These are phyloP conservation scores for Amanita molliuscula DNA, from an alignment of 768 basidiomycete species.

Conservation along the genomic window DNA sequence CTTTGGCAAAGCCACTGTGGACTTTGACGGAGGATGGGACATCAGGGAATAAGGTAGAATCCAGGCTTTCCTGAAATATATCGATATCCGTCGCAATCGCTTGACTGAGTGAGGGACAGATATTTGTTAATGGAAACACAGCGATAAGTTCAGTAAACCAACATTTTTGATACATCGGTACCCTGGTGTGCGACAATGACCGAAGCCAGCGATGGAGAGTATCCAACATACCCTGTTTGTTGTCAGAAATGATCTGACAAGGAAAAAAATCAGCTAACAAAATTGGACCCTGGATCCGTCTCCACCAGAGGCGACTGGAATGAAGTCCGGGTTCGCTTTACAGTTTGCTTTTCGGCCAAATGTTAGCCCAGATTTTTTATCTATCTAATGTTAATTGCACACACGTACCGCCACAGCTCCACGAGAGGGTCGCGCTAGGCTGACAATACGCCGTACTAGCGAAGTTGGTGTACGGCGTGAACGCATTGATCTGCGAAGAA, in stretches of 20 bases:
- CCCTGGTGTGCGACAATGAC: constrained; percentile 36
- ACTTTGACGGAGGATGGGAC: constrained; percentile 28
- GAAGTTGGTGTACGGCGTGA: constrained; percentile 36
- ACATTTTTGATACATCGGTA: constrained; percentile 28
- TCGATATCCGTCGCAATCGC: constrained; percentile 29
- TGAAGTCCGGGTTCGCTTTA: constrained; percentile 28
- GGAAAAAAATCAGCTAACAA: constrained; percentile 18
- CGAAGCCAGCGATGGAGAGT: constrained; percentile 19
- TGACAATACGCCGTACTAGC: constrained; percentile 44
- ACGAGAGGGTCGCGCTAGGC: constrained; percentile 29
- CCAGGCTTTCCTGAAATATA: constrained; percentile 19
- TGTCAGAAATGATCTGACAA: not conserved
- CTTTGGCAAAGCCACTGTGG: constrained; percentile 33
- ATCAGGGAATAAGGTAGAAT: constrained; percentile 35
- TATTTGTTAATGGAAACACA: not conserved
- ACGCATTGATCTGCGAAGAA: constrained; percentile 29
- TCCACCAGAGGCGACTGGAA: constrained; percentile 34
- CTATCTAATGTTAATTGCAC: not conserved
- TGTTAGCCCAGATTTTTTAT: not conserved
- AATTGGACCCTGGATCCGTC: constrained; percentile 26
- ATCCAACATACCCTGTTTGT: constrained; percentile 18
- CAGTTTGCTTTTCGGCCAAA: constrained; percentile 22
- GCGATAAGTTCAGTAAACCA: constrained; percentile 1
- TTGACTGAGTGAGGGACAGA: constrained; percentile 19
- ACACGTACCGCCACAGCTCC: constrained; percentile 41